Evolutionary conservation across 768 basidiomycete species (phyloP).

Genomic region (Auriscalpium vulgare): DNA sequence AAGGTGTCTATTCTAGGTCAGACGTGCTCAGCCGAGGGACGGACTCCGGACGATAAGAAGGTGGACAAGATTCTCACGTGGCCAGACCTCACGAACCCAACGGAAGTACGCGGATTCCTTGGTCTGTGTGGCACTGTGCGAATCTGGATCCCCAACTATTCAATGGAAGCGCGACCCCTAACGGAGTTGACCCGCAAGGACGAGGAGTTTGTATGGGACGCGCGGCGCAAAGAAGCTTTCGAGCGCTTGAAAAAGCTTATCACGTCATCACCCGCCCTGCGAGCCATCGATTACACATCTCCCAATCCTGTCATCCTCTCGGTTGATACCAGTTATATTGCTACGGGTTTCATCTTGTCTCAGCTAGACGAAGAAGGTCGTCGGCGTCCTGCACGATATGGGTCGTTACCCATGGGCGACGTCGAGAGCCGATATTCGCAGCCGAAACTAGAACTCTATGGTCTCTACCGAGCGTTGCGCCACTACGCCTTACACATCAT

Average conservation of each 20-base stretch:
- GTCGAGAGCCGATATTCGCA: constrained; percentile 14
- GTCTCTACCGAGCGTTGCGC: constrained; percentile 12
- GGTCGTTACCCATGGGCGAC: constrained; percentile 28
- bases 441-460: constrained; percentile 16
- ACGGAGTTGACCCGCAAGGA: constrained; percentile 16
- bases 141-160: constrained; percentile 17
- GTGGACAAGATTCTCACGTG: constrained; percentile 21
- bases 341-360: constrained; percentile 15
- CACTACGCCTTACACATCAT: constrained; percentile 17
- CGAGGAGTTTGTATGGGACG: constrained; percentile 11
- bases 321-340: constrained; percentile 15
- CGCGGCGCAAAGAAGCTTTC: constrained; percentile 8
- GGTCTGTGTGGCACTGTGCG: constrained; percentile 15
- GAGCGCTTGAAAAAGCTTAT: constrained; percentile 7
- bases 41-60: constrained; percentile 19
- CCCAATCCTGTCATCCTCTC: constrained; percentile 6
- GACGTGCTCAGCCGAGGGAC: constrained; percentile 28
- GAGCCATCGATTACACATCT: constrained; percentile 7
- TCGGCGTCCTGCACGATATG: constrained; percentile 23
- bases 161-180: constrained; percentile 10
- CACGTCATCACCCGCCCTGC: neutral
- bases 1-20: constrained; percentile 30
- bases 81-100: constrained; percentile 10
- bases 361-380: constrained; percentile 15
- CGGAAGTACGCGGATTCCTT: constrained; percentile 21